Evolutionary conservation across 768 basidiomycete genomes (phyloP).

Genomic region (Cubamyces lactineus): DNA sequence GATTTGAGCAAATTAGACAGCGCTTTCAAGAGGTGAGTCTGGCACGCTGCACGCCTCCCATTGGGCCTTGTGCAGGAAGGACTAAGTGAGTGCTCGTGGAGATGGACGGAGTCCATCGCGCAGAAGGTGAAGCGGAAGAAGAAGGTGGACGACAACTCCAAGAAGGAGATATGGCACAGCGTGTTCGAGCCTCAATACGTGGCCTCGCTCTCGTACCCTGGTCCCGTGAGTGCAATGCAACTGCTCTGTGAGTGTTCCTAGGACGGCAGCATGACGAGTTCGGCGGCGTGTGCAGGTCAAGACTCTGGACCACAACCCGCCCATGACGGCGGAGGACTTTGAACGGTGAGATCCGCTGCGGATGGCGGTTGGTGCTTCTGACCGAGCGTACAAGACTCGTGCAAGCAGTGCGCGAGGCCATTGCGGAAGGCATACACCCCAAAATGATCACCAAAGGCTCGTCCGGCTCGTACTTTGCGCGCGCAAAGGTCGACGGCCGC

Average conservation of each 20-base stretch:
- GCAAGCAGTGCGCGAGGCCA: slow-evolving; percentile 67
- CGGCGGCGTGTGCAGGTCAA: slow-evolving; percentile 51
- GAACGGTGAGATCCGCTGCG: slow-evolving; percentile 55
- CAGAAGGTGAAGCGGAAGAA: slow-evolving; percentile 84
- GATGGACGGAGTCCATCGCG: slow-evolving; percentile 87
- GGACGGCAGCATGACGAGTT: slow-evolving; percentile 3
- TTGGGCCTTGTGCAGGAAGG: background rate
- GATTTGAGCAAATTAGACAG: slow-evolving; percentile 80
- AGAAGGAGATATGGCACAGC: slow-evolving; percentile 77
- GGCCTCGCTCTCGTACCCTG: slow-evolving; percentile 36
- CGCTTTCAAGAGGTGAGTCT: slow-evolving; percentile 75
- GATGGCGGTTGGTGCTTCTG: slow-evolving; percentile 2
- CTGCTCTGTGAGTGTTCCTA: background rate
- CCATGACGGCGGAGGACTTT: slow-evolving; percentile 76
- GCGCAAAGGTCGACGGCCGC: slow-evolving; percentile 73
- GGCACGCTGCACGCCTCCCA: background rate
- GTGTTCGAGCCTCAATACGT: slow-evolving; percentile 71
- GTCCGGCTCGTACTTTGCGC: slow-evolving; percentile 91
- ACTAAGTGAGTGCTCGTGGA: slow-evolving; percentile 31
- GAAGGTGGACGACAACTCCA: slow-evolving; percentile 63
- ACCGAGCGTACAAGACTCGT: slow-evolving; percentile 50
- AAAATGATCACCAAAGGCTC: slow-evolving; percentile 92
- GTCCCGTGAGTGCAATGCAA: slow-evolving; percentile 38
- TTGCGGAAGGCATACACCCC: slow-evolving; percentile 79
- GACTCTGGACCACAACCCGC: slow-evolving; percentile 79